A percentile compares a stretch with the other conserved stretches of the same genome.
Evolutionary conservation across 1,139 yeast genomes (phyloP).

Genomic region (Trichomonascaceae sp.): DNA sequence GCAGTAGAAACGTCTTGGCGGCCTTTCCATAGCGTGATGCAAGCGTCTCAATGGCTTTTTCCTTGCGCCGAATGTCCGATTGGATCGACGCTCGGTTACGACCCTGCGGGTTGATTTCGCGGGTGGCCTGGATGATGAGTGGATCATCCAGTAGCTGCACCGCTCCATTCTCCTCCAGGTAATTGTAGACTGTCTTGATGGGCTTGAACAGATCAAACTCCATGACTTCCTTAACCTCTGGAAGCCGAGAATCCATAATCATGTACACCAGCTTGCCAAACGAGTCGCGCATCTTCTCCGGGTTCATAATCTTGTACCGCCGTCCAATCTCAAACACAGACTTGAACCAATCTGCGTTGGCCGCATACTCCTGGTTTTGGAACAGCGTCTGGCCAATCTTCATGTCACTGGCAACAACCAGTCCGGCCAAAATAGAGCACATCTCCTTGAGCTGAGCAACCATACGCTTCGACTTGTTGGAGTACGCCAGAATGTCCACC

Average conservation of each 20-base stretch:
- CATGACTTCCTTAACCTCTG: slow-evolving; percentile 52
- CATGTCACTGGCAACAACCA: slow-evolving; percentile 60
- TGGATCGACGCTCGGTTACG: slow-evolving; percentile 40
- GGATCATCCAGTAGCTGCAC: slow-evolving; percentile 40
- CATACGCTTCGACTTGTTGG: slow-evolving; percentile 52
- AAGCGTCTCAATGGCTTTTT: slow-evolving; percentile 44
- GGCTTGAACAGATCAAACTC: slow-evolving; percentile 64
- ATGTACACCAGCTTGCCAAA: slow-evolving; percentile 66
- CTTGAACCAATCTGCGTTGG: slow-evolving; percentile 58
- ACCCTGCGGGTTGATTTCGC: slow-evolving; percentile 46
- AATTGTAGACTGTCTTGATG: slow-evolving; percentile 43
- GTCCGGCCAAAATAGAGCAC: slow-evolving; percentile 60
- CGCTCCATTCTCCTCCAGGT: slow-evolving; percentile 27
- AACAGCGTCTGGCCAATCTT: slow-evolving; percentile 50
- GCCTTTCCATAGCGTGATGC: slow-evolving; percentile 29
- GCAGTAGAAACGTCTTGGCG: slow-evolving; percentile 9
- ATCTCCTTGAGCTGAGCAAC: slow-evolving; percentile 56
- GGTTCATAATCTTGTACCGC: slow-evolving; percentile 67
- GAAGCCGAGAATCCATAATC: slow-evolving; percentile 67
- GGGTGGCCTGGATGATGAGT: slow-evolving; percentile 45
- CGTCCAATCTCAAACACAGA: slow-evolving; percentile 59
- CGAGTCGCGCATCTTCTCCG: slow-evolving; percentile 60
- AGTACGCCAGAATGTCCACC: slow-evolving; percentile 51
- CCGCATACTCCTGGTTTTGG: slow-evolving; percentile 48
- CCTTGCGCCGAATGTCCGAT: slow-evolving; percentile 47